Base-by-base conservation (phyloP, 805 yeast genomes). In the Teunomyces stri region DNA sequence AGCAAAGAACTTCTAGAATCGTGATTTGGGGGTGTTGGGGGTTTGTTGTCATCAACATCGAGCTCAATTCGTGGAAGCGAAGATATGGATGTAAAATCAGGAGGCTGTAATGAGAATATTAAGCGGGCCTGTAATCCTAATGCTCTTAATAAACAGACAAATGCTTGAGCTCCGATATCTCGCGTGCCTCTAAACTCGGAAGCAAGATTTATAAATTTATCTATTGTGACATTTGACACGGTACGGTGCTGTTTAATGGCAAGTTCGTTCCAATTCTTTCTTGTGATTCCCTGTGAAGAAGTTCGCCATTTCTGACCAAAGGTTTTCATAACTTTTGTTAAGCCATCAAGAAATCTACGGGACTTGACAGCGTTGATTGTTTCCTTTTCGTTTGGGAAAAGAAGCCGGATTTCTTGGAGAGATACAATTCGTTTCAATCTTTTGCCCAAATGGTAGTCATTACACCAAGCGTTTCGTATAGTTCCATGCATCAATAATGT, bases 121-220 rank as follows among this genome's bases (percentile, higher is more conserved):
- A 94, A 66, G 39, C 99, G 71, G 0, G 92, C 83, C 36, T 82
- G 76, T 10, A 94, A 68, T 0, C 85, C 87, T 10, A 87, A 65
- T 1, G 94, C 74, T 52, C 98, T 68, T 38, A 89, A 62, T 1
- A 92, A 57, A 0, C 87, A 81, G 12, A 89, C 89, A 68, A 89
- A 91, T 0, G 96, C 97, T 58, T 89, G 96, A 0, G 94, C 90
- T 0, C 86, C 85, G 5, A 88, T 48, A 60, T 92, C 97, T 29
- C 87, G 64, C 2, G 89, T 80, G 0, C 98, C 99, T 13, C 74
- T 62, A 21, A 79, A 78, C 12, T 68, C 59, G 2, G 61, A 46
- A 0, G 87, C 60, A 13, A 70, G 58, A 16, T 64, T 64, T 5
- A 62, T 57, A 56, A 87, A 88, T 39, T 69, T 68, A 2, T 59